Base-by-base conservation (phyloP, 805 yeast genomes). In the Saccharomycopsis malanga region DNA sequence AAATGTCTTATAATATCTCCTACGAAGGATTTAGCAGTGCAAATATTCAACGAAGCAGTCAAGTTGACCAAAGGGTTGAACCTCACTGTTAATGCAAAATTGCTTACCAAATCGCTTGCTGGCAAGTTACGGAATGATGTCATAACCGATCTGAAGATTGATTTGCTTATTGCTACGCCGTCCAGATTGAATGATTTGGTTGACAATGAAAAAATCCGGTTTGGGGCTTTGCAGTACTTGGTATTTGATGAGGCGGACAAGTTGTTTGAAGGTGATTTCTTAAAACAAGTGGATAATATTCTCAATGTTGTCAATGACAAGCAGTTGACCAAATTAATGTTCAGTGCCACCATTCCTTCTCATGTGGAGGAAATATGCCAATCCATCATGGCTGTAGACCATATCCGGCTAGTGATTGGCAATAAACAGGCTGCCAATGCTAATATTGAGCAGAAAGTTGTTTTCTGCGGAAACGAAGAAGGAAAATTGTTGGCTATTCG, bases 231-330 rank as follows among this genome's bases (percentile, higher is more conserved):
- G n/a, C 81, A 81, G 54, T 81, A 78, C 58, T 67, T 93, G 41
- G 76, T 93, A 18, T 79, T 93, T 56, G 99, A 93, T 70, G 99
- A 93, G 66, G 98, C 97, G 7, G 99, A 93, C 70, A 83, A 86
- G 57, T 69, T 93, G 49, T 86, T 93, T 56, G 97, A 93, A 58
- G 76, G 80, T 53, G 81, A 85, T 15, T 93, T 93, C 57, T 77
- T 87, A 12, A 87, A 82, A 56, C 98, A 93, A 68, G 84, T 96
- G 0, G 99, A 93, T 62, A 81, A 78, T 45, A 82, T 93, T 50
- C 66, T 93, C 51, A 42, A 37, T 18, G 6, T 20, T 32, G 29
- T 18, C 32, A 41, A 21, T n/a, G 42, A 46, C 12, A 34, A 45
- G 20, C 24, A 70, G 45, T 60, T 84, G 27, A 41, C 37, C 4